These are phyloP conservation scores for Teratosphaeria viscida DNA, from an alignment of 2,329 filamentous ascomycete species.

Conservation along the genomic window DNA sequence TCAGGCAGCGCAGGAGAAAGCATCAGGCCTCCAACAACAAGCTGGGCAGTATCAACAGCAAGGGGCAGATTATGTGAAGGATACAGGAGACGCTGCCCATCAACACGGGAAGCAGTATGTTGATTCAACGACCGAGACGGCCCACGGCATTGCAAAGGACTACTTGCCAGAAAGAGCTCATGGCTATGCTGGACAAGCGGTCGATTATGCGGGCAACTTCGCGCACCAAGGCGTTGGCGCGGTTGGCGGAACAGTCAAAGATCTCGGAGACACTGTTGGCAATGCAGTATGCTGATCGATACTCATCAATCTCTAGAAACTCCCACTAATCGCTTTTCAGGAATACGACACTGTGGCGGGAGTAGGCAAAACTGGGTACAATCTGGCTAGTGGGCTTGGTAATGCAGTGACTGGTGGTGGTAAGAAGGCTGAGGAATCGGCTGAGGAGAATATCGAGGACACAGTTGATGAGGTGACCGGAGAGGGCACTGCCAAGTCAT, in stretches of 20 bases:
- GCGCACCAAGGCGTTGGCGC: conserved; percentile 5
- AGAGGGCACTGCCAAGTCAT: not conserved
- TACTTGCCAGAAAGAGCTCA: conserved; percentile 6
- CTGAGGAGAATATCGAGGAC: not conserved
- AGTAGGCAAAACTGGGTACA: conserved; percentile 5
- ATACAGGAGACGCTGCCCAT: conserved; percentile 3
- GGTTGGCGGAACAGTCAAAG: conserved; percentile 7
- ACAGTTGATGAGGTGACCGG: not conserved
- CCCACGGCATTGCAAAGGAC: conserved; percentile 3
- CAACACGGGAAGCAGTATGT: conserved; percentile 5
- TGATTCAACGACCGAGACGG: conserved; percentile 1
- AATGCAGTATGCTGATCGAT: conserved; percentile 5
- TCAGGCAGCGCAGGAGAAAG: conserved; percentile 3
- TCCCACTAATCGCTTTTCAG: not conserved
- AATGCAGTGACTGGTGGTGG: conserved; percentile 3
- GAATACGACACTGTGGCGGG: conserved; percentile 4
- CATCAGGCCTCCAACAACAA: conserved; percentile 1
- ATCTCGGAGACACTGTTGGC: conserved; percentile 8
- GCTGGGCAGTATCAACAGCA: conserved; percentile 9
- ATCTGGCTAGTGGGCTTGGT: conserved; percentile 2
- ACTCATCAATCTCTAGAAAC: not conserved
- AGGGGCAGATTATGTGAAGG: conserved; percentile 5
- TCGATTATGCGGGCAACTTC: conserved; percentile 6
- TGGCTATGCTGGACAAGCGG: conserved; percentile 5
- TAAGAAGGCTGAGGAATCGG: conserved; percentile 1